phyloP scores from a whole-genome alignment of 2,329 filamentous ascomycete species.

The Fusarium chuoi region DNA sequence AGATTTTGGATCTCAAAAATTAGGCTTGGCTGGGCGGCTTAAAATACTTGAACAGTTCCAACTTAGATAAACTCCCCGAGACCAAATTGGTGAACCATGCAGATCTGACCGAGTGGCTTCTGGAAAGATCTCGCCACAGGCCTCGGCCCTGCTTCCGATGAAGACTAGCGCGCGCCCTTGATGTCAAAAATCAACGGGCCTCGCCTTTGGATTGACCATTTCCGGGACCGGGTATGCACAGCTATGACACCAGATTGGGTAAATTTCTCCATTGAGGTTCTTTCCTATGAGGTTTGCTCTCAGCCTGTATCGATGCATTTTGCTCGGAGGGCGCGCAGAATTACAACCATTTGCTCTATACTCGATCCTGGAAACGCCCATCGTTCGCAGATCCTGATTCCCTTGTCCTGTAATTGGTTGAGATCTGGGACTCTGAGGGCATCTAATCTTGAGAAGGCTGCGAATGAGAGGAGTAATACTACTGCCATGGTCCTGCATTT shows the following conservation, averaged over 20 bases:
- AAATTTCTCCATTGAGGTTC: not conserved
- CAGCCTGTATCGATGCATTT: slow-evolving; percentile 34
- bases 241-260: not conserved
- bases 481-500: slow-evolving; percentile 27
- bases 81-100: no score
- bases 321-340: slow-evolving; percentile 29
- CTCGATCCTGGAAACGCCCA: slow-evolving; percentile 36
- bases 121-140: slow-evolving; percentile 1
- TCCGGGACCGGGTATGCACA: not conserved
- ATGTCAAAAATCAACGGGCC: slow-evolving; percentile 3
- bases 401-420: slow-evolving; percentile 32
- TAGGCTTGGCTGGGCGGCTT: not conserved
- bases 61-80: not conserved
- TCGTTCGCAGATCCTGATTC: slow-evolving; percentile 31
- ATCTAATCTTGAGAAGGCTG: slow-evolving; percentile 27
- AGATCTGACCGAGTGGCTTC: not conserved
- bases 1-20: no score
- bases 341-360: slow-evolving; percentile 38
- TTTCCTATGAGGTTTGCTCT: not conserved
- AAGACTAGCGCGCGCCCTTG: slow-evolving; percentile 21
- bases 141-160: not conserved
- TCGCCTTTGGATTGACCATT: not conserved
- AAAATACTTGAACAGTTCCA: not conserved
- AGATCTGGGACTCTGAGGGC: slow-evolving; percentile 27
- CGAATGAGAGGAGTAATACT: slow-evolving; percentile 27